Evolutionary conservation across 108 stramenopile genomes (phyloP), one percentile per base, ranked within the genome.

Genomic region (Nitzschia sp.): DNA sequence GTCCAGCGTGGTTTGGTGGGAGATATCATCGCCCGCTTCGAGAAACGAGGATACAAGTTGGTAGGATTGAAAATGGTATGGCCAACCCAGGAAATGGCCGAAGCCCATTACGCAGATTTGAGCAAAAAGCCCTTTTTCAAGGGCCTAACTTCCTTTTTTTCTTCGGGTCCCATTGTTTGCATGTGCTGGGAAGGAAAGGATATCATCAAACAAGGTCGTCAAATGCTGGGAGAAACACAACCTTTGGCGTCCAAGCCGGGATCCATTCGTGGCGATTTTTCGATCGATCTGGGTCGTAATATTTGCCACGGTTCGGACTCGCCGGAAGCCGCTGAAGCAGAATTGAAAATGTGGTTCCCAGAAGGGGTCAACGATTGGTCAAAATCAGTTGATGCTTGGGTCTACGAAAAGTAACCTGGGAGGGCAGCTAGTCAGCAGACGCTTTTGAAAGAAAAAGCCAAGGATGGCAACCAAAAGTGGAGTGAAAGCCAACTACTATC

Each of bases 1-100:
- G 98, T 98, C 8, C 97, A 97, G 75, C 82, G 98, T 18, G 95
- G 92, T n/a, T 72, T 97, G 46, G 82, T 97, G 34, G 96, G 95
- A 25, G 93, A 95, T 55, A 96, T 98, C 58, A 97, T 98, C 71
- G 81, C 80, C 48, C 85, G 98, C 9, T 98, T 98, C 72, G 95
- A 96, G 71, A 88, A 88, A 79, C 86, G 94, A 38, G 98, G 98
- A 38, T 97, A 93, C 90, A 96, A 96, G 71, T 88, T 98, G 21
- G 91, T 91, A 0, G 96, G 87, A 28, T 68, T 82, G 30, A 98
- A 98, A 82, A 86, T 98, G 87, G 86, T 95, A 28, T 91, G 90
- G 82, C 95, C 97, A 1, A 88, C 86, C 9, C 56, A 83, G 55
- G 93, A 92, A 68, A 92, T 95, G 84, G 91, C 95, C 53, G 80